Evolutionary conservation across 108 stramenopile species (phyloP).

Genomic region (Cylindrotheca closterium): DNA sequence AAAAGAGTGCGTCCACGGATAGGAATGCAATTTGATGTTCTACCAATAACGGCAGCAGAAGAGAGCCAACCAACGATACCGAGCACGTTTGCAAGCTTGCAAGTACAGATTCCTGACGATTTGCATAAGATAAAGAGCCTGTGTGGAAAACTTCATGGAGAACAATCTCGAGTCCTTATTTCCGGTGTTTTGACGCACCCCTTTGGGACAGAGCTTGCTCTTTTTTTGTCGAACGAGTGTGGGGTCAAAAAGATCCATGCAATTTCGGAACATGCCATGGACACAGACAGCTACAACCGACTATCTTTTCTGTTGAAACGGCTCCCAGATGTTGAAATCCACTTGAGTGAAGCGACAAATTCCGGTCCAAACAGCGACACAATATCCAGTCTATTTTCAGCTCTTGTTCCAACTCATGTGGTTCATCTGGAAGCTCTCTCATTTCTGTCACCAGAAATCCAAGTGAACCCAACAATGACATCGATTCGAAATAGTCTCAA

Average conservation of each 20-base stretch:
- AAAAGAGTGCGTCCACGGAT: too few relatives aligned
- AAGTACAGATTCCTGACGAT: background rate
- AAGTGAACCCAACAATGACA: slow-evolving; percentile 22
- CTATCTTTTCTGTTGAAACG: slow-evolving; percentile 40
- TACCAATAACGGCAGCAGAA: too few relatives aligned
- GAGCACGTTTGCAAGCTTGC: background rate
- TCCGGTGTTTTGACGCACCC: slow-evolving; percentile 59
- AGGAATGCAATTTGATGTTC: too few relatives aligned
- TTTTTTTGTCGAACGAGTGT: slow-evolving; percentile 48
- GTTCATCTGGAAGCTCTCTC: slow-evolving; percentile 34
- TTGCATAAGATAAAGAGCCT: background rate
- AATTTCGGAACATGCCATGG: background rate
- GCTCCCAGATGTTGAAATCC: slow-evolving; percentile 32
- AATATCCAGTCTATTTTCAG: slow-evolving; percentile 31
- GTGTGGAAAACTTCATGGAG: slow-evolving; percentile 7
- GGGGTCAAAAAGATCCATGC: slow-evolving; percentile 51
- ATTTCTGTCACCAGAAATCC: background rate
- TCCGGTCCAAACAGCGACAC: slow-evolving; percentile 30
- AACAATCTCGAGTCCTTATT: slow-evolving; percentile 41
- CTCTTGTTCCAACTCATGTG: slow-evolving; percentile 52
- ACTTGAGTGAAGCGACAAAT: slow-evolving; percentile 21
- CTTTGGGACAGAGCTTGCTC: slow-evolving; percentile 53
- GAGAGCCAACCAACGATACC: background rate
- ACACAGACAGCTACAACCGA: slow-evolving; percentile 49
- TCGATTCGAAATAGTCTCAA: slow-evolving; percentile 22